Evolutionary conservation across 768 basidiomycete genomes (phyloP).

Genomic region (Mycena pura): DNA sequence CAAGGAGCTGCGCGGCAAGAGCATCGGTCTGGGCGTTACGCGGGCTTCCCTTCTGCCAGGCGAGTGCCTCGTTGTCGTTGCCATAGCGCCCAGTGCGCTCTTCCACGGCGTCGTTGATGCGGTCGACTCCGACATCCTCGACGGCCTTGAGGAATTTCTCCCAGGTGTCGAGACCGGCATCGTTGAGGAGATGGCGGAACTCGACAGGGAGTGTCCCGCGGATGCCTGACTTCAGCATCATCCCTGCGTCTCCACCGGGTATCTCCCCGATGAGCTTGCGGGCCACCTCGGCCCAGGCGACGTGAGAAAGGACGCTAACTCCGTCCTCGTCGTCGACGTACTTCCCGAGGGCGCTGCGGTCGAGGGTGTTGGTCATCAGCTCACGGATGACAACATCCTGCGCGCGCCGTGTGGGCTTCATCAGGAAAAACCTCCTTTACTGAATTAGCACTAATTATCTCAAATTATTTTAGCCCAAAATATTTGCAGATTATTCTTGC

Average conservation of each 20-base stretch:
- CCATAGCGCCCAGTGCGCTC: not conserved
- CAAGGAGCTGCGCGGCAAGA: not conserved
- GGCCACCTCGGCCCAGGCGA: not conserved
- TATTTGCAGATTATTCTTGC: no score
- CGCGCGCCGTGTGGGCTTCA: not conserved
- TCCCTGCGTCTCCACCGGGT: not conserved
- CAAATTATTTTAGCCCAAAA: no score
- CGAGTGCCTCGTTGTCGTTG: not conserved
- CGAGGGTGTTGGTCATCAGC: not conserved
- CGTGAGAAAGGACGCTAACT: not conserved
- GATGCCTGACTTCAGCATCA: constrained; percentile 1
- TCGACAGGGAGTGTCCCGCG: constrained; percentile 3
- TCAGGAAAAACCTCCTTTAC: no score
- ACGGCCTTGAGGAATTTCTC: constrained; percentile 11
- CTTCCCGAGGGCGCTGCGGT: not conserved
- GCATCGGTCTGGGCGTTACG: not conserved
- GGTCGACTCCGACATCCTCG: not conserved
- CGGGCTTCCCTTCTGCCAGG: not conserved
- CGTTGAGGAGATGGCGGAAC: not conserved
- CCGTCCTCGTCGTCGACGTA: constrained; percentile 1
- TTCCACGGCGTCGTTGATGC: constrained; percentile 4
- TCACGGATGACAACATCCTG: not conserved
- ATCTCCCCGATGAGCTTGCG: not conserved
- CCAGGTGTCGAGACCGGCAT: not conserved
- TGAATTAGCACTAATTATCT: no score